These are phyloP conservation scores for Pleurotus sapidus DNA, from an alignment of 768 basidiomycete species.

Conservation along the genomic window DNA sequence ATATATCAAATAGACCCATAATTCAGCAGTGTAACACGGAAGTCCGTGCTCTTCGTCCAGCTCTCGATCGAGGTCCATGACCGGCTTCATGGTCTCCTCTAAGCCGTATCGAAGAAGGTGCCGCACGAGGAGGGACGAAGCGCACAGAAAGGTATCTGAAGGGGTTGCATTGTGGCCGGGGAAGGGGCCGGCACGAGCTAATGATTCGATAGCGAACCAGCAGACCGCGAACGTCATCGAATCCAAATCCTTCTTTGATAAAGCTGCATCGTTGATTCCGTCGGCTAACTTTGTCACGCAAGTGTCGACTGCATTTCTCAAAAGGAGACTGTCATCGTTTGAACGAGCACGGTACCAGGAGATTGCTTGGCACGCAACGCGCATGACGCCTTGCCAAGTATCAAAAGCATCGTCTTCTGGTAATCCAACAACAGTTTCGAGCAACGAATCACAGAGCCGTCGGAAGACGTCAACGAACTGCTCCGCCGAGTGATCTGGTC, in stretches of 20 bases:
- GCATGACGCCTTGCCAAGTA: slow-evolving; percentile 39
- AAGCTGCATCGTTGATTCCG: slow-evolving; percentile 33
- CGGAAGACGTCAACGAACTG: slow-evolving; percentile 45
- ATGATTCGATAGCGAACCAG: slow-evolving; percentile 67
- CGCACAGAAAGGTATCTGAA: slow-evolving; percentile 19
- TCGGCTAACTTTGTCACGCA: slow-evolving; percentile 35
- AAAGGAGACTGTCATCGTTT: slow-evolving; percentile 25
- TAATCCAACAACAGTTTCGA: slow-evolving; percentile 33
- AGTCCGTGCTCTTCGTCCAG: slow-evolving; percentile 21
- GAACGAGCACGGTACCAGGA: slow-evolving; percentile 37
- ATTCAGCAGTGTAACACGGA: slow-evolving; percentile 39
- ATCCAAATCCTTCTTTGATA: slow-evolving; percentile 29
- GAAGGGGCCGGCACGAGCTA: slow-evolving; percentile 32
- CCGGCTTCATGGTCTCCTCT: slow-evolving; percentile 35
- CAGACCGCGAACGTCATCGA: slow-evolving; percentile 39
- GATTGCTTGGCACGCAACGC: slow-evolving; percentile 38
- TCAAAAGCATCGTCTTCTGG: slow-evolving; percentile 28
- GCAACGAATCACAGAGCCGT: slow-evolving; percentile 42
- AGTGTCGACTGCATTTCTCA: slow-evolving; percentile 32
- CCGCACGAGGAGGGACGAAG: slow-evolving; percentile 39
- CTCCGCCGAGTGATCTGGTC: slow-evolving; percentile 35
- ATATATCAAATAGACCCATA: slow-evolving; percentile 77
- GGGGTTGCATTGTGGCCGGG: slow-evolving; percentile 15
- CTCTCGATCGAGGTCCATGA: slow-evolving; percentile 28
- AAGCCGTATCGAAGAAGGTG: slow-evolving; percentile 55